Evolutionary conservation across 345 rosid genomes (phyloP).

Genomic region (Populus alba): DNA sequence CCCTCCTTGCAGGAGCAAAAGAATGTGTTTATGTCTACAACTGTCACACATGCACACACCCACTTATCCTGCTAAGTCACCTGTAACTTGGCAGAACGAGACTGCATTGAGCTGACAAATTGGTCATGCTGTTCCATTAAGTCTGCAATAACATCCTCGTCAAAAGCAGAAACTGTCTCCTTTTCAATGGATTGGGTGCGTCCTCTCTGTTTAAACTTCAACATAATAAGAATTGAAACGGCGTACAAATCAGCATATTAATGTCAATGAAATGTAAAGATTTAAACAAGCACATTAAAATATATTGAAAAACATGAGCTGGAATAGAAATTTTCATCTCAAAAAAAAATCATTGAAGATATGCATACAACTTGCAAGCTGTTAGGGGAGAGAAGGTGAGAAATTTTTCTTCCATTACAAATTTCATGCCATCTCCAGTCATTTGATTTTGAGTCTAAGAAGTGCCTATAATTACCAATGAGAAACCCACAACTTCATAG

Average conservation of each 20-base stretch:
- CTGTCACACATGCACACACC: neutral
- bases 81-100: constrained; percentile 93
- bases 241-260: constrained; percentile 13
- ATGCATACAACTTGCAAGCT: neutral
- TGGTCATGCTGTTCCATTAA: constrained; percentile 76
- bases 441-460: neutral
- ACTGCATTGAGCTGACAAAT: constrained; percentile 83
- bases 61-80: constrained; percentile 35
- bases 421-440: neutral
- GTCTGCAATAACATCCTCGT: constrained; percentile 69
- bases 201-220: constrained; percentile 63
- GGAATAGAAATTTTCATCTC: neutral
- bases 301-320: neutral
- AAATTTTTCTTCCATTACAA: too few species aligned
- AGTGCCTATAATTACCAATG: neutral
- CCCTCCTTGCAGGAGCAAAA: neutral
- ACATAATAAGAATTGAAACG: constrained; percentile 5
- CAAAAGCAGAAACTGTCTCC: constrained; percentile 51
- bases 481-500: neutral
- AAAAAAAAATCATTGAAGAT: neutral
- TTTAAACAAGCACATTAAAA: neutral
- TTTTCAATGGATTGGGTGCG: constrained; percentile 46
- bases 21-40: neutral
- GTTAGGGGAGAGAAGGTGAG: neutral
- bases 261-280: neutral